Evolutionary conservation across 208 protist species (phyloP).

Genomic region (Angomonas desouzai): DNA sequence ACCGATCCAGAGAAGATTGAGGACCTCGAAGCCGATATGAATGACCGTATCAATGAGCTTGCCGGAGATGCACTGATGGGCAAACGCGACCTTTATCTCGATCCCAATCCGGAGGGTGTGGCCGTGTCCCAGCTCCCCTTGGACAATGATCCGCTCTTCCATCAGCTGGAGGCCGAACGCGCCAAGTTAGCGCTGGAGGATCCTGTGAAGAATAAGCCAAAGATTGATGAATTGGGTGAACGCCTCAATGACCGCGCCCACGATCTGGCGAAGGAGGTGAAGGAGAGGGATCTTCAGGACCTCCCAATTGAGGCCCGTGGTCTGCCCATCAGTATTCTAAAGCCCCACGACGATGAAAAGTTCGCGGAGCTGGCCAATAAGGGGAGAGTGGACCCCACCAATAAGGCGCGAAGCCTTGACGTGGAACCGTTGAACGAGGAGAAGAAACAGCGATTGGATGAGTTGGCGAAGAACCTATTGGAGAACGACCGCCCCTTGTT

Average conservation of each 20-base stretch:
- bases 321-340: slow-evolving; percentile 53
- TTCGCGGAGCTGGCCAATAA: slow-evolving; percentile 37
- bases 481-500: slow-evolving; percentile 40
- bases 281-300: slow-evolving; percentile 41
- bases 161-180: slow-evolving; percentile 70
- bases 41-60: slow-evolving; percentile 62
- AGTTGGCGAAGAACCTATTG: slow-evolving; percentile 55
- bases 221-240: slow-evolving; percentile 62
- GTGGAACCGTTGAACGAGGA: slow-evolving; percentile 37
- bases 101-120: slow-evolving; percentile 55
- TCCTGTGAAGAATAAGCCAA: slow-evolving; percentile 42
- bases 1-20: slow-evolving; percentile 49
- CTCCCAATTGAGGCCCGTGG: slow-evolving; percentile 18
- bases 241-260: slow-evolving; percentile 72
- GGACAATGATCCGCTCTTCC: slow-evolving; percentile 52
- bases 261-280: slow-evolving; percentile 66
- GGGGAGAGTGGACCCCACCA: slow-evolving; percentile 16
- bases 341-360: slow-evolving; percentile 53
- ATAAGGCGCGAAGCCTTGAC: slow-evolving; percentile 27
- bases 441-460: slow-evolving; percentile 32
- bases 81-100: slow-evolving; percentile 49
- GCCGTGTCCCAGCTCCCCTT: slow-evolving; percentile 44
- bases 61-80: slow-evolving; percentile 40
- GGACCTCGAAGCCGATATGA: slow-evolving; percentile 69
- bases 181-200: slow-evolving; percentile 66